Base-by-base conservation (phyloP, 2,329 filamentous ascomycete genomes). In the Diaporthe citri region DNA sequence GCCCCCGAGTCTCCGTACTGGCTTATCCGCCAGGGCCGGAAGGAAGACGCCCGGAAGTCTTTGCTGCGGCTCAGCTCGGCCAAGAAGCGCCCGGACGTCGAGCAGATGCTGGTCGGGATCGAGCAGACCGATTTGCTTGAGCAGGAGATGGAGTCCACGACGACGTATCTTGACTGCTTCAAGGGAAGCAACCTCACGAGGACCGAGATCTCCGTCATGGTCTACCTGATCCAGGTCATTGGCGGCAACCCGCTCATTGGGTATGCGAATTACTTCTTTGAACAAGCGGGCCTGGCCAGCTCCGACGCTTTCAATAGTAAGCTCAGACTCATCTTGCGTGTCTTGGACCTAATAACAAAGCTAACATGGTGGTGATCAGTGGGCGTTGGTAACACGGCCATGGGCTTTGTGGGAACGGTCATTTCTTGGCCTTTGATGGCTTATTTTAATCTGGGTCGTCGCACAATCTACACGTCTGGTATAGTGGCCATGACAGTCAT, bases 41-140 rank as follows among this genome's bases (percentile, higher is more conserved):
- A 78, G 28, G 80, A 82, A 2, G 80, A 80, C 13, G 85, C 85
- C 0, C 80, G 81, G 48, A 79, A 80, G 28, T 79, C 83, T 0
- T 73, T 86, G 7, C 78, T 80, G 36, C 80, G 83, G 8, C 79
- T 85, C 8, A 81, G 79, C 3, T 51, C 46, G 4, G 51, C 59
- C 36, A 79, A 72, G 51, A 78, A 75, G 48, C 77, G 74, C 51
- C 86, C 87, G 76, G 85, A 88, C 75, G 80, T 81, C 3, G 86
- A 89, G 72, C 83, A 87, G 76, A 86, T 85, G 0, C 80, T 91
- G 13, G 86, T 88, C 22, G 86, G 90, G 85, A 90, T 90, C 78
- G 83, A 86, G 56, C 85, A 90, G 76, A 90, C 89, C 5, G 87
- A 90, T 76, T 83, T 87, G 79, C 80, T 87, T 73, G 88, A 89